Conservation (phyloP, 768 basidiomycete species). For the Amanita exitialis region DNA sequence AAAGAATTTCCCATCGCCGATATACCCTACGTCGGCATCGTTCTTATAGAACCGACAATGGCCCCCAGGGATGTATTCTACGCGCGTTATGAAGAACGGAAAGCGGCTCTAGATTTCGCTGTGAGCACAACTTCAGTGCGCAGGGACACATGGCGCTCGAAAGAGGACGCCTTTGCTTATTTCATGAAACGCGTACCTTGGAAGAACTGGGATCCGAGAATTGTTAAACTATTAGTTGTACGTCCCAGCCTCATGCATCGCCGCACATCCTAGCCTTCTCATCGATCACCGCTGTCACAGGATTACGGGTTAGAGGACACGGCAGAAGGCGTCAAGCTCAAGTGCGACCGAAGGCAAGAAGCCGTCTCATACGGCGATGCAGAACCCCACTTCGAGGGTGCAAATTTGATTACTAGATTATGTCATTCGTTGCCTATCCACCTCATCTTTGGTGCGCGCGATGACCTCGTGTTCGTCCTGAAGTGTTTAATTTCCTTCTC, state of each 20-base stretch:
- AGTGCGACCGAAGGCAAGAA: conserved; percentile 35
- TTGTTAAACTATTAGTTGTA: too few relatives aligned
- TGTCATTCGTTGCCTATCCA: conserved; percentile 30
- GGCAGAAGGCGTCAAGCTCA: conserved; percentile 19
- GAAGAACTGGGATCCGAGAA: conserved; percentile 36
- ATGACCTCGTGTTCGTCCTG: conserved; percentile 31
- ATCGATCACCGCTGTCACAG: conserved; percentile 13
- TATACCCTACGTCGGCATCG: conserved; percentile 23
- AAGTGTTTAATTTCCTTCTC: background rate
- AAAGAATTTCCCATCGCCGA: conserved; percentile 16
- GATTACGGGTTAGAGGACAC: conserved; percentile 24
- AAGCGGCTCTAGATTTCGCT: conserved; percentile 25
- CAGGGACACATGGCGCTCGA: conserved; percentile 29
- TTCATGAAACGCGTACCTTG: conserved; percentile 35
- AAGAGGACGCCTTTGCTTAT: conserved; percentile 30
- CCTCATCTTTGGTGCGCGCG: conserved; percentile 35
- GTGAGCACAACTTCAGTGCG: conserved; percentile 25
- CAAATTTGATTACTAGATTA: conserved; percentile 21
- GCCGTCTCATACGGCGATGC: conserved; percentile 33
- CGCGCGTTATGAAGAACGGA: conserved; percentile 24
- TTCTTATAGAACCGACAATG: conserved; percentile 38
- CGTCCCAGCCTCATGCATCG: too few relatives aligned
- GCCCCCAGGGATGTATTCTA: too few relatives aligned
- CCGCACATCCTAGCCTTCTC: background rate
- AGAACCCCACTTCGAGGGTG: conserved; percentile 33